A percentile compares a stretch with the other conserved stretches of the same genome.
phyloP scores from a whole-genome alignment of 495 filamentous ascomycete species.

The Daldinia bambusicola region DNA sequence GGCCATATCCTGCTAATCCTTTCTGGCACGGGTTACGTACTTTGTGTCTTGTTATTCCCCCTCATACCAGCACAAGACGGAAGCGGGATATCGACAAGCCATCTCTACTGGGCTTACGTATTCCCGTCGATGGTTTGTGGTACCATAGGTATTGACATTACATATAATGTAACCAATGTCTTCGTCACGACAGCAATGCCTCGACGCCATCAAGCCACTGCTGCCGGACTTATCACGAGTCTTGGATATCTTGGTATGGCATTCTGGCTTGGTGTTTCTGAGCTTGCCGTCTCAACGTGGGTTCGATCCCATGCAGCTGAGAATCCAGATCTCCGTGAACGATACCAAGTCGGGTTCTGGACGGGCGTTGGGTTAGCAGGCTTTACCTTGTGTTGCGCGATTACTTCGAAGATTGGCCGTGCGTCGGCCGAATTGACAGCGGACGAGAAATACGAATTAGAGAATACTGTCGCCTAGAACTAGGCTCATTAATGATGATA shows the following conservation, averaged over 20 bases:
- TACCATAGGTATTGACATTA: constrained; percentile 85
- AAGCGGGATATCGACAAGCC: constrained; percentile 63
- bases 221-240: constrained; percentile 69
- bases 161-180: constrained; percentile 84
- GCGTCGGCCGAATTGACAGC: constrained; percentile 75
- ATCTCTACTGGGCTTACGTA: constrained; percentile 67
- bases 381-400: constrained; percentile 65
- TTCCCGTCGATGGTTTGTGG: constrained; percentile 86
- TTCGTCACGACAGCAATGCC: constrained; percentile 84
- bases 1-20: constrained; percentile 77
- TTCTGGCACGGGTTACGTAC: constrained; percentile 71
- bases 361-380: constrained; percentile 68
- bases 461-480: constrained; percentile 7
- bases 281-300: constrained; percentile 69
- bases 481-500: background rate
- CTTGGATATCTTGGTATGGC: constrained; percentile 83
- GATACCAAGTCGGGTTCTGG: constrained; percentile 75
- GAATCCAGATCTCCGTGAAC: constrained; percentile 54
- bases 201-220: constrained; percentile 74
- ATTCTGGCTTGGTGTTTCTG: constrained; percentile 79
- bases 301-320: constrained; percentile 50
- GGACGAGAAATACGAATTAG: constrained; percentile 64
- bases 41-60: constrained; percentile 76
- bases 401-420: constrained; percentile 72
- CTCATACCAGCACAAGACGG: constrained; percentile 65